Evolutionary conservation across 768 basidiomycete species (phyloP), one percentile per base, ranked within the genome.

Genomic region (Rickenella mellea): DNA sequence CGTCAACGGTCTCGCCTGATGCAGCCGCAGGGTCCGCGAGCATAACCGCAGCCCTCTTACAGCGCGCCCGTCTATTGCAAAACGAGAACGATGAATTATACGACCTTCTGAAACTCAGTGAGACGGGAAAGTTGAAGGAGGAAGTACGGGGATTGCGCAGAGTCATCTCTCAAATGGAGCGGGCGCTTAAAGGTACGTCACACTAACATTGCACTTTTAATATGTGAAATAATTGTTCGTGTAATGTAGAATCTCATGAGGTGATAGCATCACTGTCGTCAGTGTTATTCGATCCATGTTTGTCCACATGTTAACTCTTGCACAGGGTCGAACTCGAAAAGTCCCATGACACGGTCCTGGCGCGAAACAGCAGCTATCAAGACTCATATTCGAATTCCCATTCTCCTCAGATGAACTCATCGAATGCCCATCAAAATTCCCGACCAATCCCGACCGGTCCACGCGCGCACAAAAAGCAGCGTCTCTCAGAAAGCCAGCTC

Each of bases 1-100:
- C 12, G 49, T 58, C 42, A 49, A 48, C 21, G 50, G 57, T 51
- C 47, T 55, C 40, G 48, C 50, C 35, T 42, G 48, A 25, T 48
- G 51, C 17, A 49, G 54, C 3, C 48, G 51, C 36, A 45, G 57
- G 44, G 48, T 54, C 38, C 48, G 61, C 25, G 49, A 82, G 81
- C 1, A 80, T 84, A 25, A 64, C 74, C 28, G 68, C 78, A n/a
- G 87, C 87, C 0, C 69, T 91, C 44, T 82, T 76, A 0, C 86
- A 89, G 53, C 70, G 84, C 36, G 73, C 76, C 21, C 75, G 76
- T 37, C 59, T 80, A 14, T 64, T 91, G 8, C 88, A 91, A 56
- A 82, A 88, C 43, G 88, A 91, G 59, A 91, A 91, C 46, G 86
- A 91, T 50, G 88, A 91, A 48, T 59, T 91, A 14, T 91, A 90